A percentile compares a stretch with the other conserved stretches of the same genome.
These are phyloP conservation scores for Fibroporia radiculosa DNA, from an alignment of 768 basidiomycete genomes.

Conservation along the genomic window DNA sequence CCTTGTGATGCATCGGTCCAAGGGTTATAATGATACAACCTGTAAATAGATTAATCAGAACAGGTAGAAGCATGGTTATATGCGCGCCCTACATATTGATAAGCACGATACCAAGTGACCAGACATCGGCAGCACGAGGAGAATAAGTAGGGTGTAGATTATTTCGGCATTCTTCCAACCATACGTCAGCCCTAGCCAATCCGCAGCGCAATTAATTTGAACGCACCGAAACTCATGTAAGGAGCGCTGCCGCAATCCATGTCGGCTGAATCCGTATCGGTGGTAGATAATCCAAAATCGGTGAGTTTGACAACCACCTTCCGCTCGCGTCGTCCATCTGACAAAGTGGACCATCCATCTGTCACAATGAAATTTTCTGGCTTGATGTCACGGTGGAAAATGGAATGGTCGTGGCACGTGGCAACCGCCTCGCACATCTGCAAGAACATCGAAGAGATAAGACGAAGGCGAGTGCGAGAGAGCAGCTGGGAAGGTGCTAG, in stretches of 20 bases:
- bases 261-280: conserved; percentile 81
- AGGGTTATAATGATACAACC: conserved; percentile 96
- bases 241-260: conserved; percentile 99
- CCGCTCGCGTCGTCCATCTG: conserved; percentile 58
- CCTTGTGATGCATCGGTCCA: conserved; percentile 92
- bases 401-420: conserved; percentile 82
- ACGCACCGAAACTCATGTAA: conserved; percentile 94
- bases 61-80: not conserved
- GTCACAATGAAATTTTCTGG: conserved; percentile 98
- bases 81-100: conserved; percentile 79
- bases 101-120: conserved; percentile 97
- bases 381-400: conserved; percentile 98
- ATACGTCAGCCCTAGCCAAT: conserved; percentile 9
- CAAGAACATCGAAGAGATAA: conserved; percentile 95
- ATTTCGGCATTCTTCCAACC: conserved; percentile 85
- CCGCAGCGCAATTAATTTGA: not conserved
- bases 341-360: conserved; percentile 55
- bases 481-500: conserved; percentile 75
- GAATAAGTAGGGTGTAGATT: conserved; percentile 92
- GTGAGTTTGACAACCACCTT: conserved; percentile 94
- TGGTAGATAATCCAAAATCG: conserved; percentile 94
- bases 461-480: conserved; percentile 77
- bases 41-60: conserved; percentile 20
- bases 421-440: conserved; percentile 99
- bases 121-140: conserved; percentile 94